phyloP scores from a whole-genome alignment of 2,329 filamentous ascomycete genomes.

The Stromatinia cepivora region DNA sequence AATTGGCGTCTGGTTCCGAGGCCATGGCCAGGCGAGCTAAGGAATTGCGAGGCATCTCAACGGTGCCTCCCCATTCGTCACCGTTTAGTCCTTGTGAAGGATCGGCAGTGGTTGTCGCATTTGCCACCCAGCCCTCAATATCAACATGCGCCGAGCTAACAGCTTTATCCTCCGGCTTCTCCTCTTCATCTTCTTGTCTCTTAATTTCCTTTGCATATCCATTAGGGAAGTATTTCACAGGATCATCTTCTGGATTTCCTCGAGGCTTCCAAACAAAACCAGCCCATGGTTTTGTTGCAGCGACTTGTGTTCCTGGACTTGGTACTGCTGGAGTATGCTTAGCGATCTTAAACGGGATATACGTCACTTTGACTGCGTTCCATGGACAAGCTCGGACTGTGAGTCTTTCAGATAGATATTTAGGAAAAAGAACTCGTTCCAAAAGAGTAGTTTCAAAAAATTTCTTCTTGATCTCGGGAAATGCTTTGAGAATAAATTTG shows the following conservation, averaged over 20 bases:
- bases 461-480: slow-evolving; percentile 30
- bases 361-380: slow-evolving; percentile 12
- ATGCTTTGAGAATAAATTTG: slow-evolving; percentile 29
- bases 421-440: slow-evolving; percentile 25
- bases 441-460: slow-evolving; percentile 37
- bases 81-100: neutral
- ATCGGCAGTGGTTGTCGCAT: slow-evolving; percentile 3
- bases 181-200: neutral
- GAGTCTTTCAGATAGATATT: slow-evolving; percentile 25
- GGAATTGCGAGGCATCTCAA: neutral
- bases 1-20: neutral
- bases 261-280: slow-evolving; percentile 28
- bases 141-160: neutral
- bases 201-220: slow-evolving; percentile 15
- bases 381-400: slow-evolving; percentile 31
- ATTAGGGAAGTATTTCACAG: slow-evolving; percentile 20
- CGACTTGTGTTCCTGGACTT: neutral
- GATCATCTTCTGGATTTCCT: slow-evolving; percentile 26
- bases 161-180: neutral
- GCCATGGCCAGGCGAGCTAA: slow-evolving; percentile 11
- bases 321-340: slow-evolving; percentile 25
- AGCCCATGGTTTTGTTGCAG: slow-evolving; percentile 16
- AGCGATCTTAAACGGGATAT: slow-evolving; percentile 12
- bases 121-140: slow-evolving; percentile 18
- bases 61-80: neutral